Evolutionary conservation across 208 protist genomes (phyloP), one percentile per base, ranked within the genome.

Genomic region (Crithidia acanthocephali): DNA sequence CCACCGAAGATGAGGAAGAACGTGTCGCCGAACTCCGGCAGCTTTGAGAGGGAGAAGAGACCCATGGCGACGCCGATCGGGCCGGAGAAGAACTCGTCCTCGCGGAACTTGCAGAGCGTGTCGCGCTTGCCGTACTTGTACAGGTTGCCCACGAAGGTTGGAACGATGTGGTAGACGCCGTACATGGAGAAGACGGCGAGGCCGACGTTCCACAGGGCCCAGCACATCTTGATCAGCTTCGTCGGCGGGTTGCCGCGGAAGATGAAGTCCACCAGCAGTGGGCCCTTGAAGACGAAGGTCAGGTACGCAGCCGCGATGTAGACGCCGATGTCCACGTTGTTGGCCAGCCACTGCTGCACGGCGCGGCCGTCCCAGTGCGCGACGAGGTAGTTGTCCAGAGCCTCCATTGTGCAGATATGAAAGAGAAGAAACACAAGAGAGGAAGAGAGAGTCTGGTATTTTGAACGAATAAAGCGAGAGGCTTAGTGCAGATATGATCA

Each of bases 1-100:
- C 75, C 80, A 10, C 52, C 81, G 71, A 84, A 95, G 15, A 97
- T 67, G 20, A 97, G 78, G 61, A 97, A 97, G 52, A 86, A 70
- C 6, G 92, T 97, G 84, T 94, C 88, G 23, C 88, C 66, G 59
- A 97, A 89, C 75, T 97, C 92, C 2, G 92, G 92, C 32, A 91
- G 63, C 60, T 97, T 97, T 23, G 86, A 93, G 63, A 95, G 72
- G 57, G 87, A 65, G 66, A 95, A 97, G 59, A 93, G 67, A 23
- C 74, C 84, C 1, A 97, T 72, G 63, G 84, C 86, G 58, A 95
- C 90, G 32, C 86, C 89, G 23, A 85, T 78, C 25, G 83, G 80
- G 74, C 85, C 75, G 58, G 91, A 64, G 40, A 95, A 95, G 58
- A 83, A 79, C 40, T 87, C 68, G 0, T 87, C 77, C 23, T 76